phyloP scores from a whole-genome alignment of 179 eudicot genomes.

The Nepenthes alata region DNA sequence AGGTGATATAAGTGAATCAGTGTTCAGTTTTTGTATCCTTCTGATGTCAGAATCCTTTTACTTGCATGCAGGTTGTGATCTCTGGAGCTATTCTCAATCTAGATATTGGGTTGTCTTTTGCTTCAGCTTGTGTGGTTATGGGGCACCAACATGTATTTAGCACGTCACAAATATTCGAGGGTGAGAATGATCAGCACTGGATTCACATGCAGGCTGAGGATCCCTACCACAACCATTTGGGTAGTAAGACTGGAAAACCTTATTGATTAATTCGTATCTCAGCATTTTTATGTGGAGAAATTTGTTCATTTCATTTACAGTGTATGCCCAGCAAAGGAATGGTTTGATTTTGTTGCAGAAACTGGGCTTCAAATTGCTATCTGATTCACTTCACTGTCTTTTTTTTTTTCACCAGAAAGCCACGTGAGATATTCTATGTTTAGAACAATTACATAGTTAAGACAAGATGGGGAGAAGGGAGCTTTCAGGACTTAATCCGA shows the following conservation, averaged over 20 bases:
- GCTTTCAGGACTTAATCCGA: too few relatives aligned
- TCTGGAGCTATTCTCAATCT: conserved; percentile 1
- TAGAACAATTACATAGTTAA: too few relatives aligned
- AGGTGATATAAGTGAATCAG: not conserved
- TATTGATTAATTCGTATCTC: not conserved
- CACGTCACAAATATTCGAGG: conserved; percentile 46
- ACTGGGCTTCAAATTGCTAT: not conserved
- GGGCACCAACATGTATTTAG: conserved; percentile 53
- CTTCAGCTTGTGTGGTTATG: conserved; percentile 28
- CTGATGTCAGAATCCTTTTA: conserved; percentile 3
- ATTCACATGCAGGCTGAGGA: conserved; percentile 48
- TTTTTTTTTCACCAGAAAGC: not conserved
- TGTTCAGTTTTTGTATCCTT: not conserved
- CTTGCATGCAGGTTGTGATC: conserved; percentile 29
- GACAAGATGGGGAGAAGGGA: too few relatives aligned
- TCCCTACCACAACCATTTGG: conserved; percentile 36
- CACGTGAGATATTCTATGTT: too few relatives aligned
- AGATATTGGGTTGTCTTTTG: conserved; percentile 1
- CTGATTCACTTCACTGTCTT: not conserved
- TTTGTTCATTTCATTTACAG: not conserved
- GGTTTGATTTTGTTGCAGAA: not conserved
- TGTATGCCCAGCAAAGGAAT: not conserved
- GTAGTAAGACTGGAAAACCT: conserved; percentile 23
- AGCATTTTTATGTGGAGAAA: not conserved
- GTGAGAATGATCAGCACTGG: conserved; percentile 65